Base-by-base conservation (phyloP, 371 early-diverging fungal genomes). In the Fennellomyces sp. region DNA sequence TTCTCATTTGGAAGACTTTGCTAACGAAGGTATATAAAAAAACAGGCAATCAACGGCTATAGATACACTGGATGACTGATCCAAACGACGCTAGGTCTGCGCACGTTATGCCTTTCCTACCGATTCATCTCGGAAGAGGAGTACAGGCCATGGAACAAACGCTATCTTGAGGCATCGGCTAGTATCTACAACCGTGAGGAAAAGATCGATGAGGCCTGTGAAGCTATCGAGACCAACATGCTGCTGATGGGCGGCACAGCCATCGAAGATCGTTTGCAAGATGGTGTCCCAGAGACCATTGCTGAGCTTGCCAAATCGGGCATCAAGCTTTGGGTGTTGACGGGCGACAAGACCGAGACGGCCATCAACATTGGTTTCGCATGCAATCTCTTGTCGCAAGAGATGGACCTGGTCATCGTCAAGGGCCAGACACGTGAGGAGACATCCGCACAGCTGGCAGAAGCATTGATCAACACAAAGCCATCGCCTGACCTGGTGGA, bases 301-400 rank as follows among this genome's bases (percentile, higher is more conserved):
- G 88, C 86, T 50, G 80, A 83, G 49, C 82, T 97, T 28, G 87
- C 95, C 1, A 82, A 82, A 12, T 97, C 98, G 0, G 97, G 97
- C 17, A 95, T 99, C 56, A 89, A 90, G 54, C 80, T 97, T 11
- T 98, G 97, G 96, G 96, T 99, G 83, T 74, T 99, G 67, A 99
- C 99, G 0, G 99, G 99, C 38, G 99, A 99, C 75, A 94, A 97
- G 73, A 92, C 92, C 42, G 99, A 99, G 70, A 99, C 99, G 13
- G 99, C 99, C 27, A 92, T 97, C 64, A 94, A 94, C 63, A 97
- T 97, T 76, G 98, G 95, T 2, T 91, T 90, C 60, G 88, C 93
- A 1, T 96, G 95, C 66, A 85, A 91, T 27, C 77, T 97, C 26
- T 80, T 88, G 31, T 73, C 72, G 0, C 67, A 66, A 52, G 77